Evolutionary conservation across 306 rosid genomes (phyloP), one percentile per base, ranked within the genome.

Genomic region (Acacia melanoxylon): DNA sequence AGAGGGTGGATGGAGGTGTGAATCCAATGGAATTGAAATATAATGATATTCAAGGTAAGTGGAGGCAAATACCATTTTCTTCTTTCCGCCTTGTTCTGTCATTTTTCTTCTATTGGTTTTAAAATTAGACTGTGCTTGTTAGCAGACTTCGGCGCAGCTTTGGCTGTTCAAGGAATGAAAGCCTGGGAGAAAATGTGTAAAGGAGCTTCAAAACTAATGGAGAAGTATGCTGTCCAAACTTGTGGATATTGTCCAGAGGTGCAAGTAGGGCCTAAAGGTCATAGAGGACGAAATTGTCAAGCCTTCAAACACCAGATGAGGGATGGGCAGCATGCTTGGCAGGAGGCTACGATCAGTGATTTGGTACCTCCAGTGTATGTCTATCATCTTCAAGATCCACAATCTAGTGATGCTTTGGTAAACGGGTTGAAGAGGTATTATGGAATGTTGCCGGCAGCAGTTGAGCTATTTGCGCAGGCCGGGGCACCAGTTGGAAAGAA

Each of bases 311-410:
- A 92, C 83, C 97, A 92, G 81, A 92, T 90, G 94, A 92, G 97
- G 86, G 97, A 90, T 78, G 97, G 97, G 37, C 94, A 92, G 79
- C 97, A 90, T 85, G 94, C 89, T 52, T 92, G 97, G 97, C 92
- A 92, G 76, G 90, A 86, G 78, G 97, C 97, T 51, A 90, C 87
- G 12, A 46, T 92, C 41, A 81, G 87, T 61, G 90, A 88, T 81
- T 79, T 92, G 86, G 69, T 87, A 68, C 91, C 92, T 72, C 91
- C 89, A 4, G 92, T 90, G 15, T 86, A 90, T 56, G 97, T 90
- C 58, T 90, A 89, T 90, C 94, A 89, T 75, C 70, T 90, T 83
- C 88, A 6, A 54, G 87, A 89, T 78, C 82, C 37, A 33, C 84
- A 88, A 74, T n/a, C 73, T 7, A 31, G 54, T 22, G 77, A 87